A percentile compares a stretch with the other conserved stretches of the same genome.
Conservation (phyloP, 305 asterid species). For the Fraxinus baroniana region DNA sequence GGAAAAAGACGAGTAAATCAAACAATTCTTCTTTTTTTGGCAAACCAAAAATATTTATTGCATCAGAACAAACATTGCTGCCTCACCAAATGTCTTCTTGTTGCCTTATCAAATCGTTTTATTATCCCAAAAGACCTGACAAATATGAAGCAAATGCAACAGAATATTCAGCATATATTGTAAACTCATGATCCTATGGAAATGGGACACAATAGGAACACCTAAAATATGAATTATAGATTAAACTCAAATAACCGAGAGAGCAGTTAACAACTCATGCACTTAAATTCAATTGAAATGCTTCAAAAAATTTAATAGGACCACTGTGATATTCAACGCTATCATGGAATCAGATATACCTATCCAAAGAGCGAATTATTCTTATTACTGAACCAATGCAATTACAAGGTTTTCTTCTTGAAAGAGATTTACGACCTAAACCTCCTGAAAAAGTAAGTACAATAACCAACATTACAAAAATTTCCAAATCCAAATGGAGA, state of each 20-base stretch:
- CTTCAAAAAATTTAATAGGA: conserved; percentile 12
- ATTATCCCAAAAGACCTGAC: conserved; percentile 78
- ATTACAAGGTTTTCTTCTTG: conserved; percentile 41
- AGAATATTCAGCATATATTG: conserved; percentile 19
- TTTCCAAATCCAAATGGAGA: background rate
- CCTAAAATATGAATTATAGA: conserved; percentile 5
- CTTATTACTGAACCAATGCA: conserved; percentile 72
- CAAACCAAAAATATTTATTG: background rate
- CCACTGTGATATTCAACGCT: background rate
- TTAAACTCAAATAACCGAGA: conserved; percentile 3
- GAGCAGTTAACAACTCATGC: conserved; percentile 9
- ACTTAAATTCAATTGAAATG: conserved; percentile 8
- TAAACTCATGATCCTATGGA: conserved; percentile 2
- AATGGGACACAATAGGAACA: background rate
- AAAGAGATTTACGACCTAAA: conserved; percentile 35
- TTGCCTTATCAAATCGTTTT: conserved; percentile 53
- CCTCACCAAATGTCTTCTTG: conserved; percentile 84
- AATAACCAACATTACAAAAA: conserved; percentile 16
- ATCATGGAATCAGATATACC: conserved; percentile 36
- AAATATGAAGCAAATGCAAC: conserved; percentile 13
- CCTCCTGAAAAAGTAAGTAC: conserved; percentile 44
- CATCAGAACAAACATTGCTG: conserved; percentile 15
- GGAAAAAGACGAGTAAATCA: conserved; percentile 10
- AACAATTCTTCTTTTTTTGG: background rate
- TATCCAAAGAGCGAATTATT: conserved; percentile 49